A percentile compares a stretch with the other conserved stretches of the same genome.
phyloP scores from a whole-genome alignment of 495 filamentous ascomycete species.

The Xylaria cubensis region DNA sequence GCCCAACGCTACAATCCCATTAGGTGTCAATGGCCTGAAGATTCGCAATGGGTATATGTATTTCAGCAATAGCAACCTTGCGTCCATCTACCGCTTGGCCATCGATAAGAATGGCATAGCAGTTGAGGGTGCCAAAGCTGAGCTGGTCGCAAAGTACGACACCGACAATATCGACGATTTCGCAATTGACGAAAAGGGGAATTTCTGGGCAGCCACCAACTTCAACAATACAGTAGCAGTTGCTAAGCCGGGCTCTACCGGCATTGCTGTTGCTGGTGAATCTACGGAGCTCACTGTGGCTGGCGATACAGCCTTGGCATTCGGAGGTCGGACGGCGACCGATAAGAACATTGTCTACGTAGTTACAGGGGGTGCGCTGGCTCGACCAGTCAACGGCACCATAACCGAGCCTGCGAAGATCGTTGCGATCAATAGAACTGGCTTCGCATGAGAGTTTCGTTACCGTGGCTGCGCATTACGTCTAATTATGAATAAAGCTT shows the following conservation, averaged over 20 bases:
- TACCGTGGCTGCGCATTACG: not conserved
- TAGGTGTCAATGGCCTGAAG: conserved; percentile 47
- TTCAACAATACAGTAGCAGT: conserved; percentile 34
- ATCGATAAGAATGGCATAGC: conserved; percentile 37
- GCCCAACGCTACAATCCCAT: conserved; percentile 10
- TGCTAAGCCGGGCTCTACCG: conserved; percentile 28
- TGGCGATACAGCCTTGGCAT: conserved; percentile 36
- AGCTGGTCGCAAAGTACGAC: not conserved
- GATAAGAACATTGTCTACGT: conserved; percentile 39
- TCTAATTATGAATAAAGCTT: not conserved
- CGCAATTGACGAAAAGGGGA: conserved; percentile 36
- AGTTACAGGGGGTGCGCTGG: conserved; percentile 33
- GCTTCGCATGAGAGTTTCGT: not conserved
- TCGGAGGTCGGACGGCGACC: conserved; percentile 29
- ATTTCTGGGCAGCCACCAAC: conserved; percentile 39
- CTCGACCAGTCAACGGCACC: conserved; percentile 42
- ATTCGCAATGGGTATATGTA: conserved; percentile 42
- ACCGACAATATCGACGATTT: conserved; percentile 38
- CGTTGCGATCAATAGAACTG: conserved; percentile 39
- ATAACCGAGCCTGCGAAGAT: conserved; percentile 40
- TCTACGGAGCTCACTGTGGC: conserved; percentile 35
- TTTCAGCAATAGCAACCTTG: conserved; percentile 43
- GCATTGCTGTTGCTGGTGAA: conserved; percentile 32
- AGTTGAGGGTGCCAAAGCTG: not conserved
- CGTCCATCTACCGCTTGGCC: conserved; percentile 39